Conservation (phyloP, 1,284 basidiomycete species). For the Irpex sp. region DNA sequence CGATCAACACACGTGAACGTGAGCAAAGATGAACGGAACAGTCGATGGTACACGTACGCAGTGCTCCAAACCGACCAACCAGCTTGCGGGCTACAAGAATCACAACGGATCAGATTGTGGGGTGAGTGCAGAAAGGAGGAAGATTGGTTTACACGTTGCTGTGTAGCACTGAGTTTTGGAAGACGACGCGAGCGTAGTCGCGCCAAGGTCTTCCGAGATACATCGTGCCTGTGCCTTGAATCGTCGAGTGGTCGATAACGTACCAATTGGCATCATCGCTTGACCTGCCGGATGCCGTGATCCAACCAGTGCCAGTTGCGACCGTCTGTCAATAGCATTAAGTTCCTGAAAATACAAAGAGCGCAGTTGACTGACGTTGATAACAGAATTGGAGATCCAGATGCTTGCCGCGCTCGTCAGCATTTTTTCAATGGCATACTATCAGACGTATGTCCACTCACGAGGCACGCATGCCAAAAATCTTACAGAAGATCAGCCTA, state of each 20-base stretch:
- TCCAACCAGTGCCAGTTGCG: slow-evolving; percentile 41
- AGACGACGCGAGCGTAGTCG: slow-evolving; percentile 26
- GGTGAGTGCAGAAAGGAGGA: background rate
- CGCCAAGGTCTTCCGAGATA: slow-evolving; percentile 51
- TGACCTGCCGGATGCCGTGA: slow-evolving; percentile 51
- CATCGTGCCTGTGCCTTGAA: slow-evolving; percentile 41
- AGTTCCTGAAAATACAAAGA: background rate
- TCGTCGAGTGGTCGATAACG: slow-evolving; percentile 47
- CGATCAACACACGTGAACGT: background rate
- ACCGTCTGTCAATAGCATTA: slow-evolving; percentile 17
- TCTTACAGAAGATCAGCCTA: slow-evolving; percentile 37
- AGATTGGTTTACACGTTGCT: slow-evolving; percentile 19
- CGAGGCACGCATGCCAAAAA: slow-evolving; percentile 24
- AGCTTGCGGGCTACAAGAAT: slow-evolving; percentile 16
- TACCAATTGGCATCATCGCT: slow-evolving; percentile 39
- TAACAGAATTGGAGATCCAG: slow-evolving; percentile 24
- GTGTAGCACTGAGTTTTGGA: slow-evolving; percentile 20
- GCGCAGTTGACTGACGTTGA: slow-evolving; percentile 19
- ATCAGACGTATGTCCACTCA: slow-evolving; percentile 11
- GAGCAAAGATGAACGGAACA: background rate
- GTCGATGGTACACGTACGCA: slow-evolving; percentile 11
- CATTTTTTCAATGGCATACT: slow-evolving; percentile 35
- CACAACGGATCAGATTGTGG: slow-evolving; percentile 2
- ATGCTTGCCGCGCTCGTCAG: slow-evolving; percentile 16
- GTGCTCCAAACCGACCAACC: slow-evolving; percentile 23